These are phyloP conservation scores for Clathrus columnatus DNA, from an alignment of 768 basidiomycete genomes.

Conservation along the genomic window DNA sequence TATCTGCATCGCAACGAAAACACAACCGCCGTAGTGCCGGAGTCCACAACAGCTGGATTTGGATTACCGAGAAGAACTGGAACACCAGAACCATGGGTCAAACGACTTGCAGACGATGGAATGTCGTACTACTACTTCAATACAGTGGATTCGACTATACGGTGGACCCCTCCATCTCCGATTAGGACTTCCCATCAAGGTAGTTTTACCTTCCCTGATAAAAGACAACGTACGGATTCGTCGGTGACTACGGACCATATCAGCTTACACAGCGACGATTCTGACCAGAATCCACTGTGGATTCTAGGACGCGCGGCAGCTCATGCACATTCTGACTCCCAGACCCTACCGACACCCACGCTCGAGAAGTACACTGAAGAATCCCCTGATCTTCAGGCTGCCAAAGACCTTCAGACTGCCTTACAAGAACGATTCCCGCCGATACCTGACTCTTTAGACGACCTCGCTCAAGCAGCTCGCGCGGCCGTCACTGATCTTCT, in stretches of 20 bases:
- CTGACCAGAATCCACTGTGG: slow-evolving; percentile 54
- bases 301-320: slow-evolving; percentile 13
- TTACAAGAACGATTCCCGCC: slow-evolving; percentile 1
- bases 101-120: slow-evolving; percentile 74
- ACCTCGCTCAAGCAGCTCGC: slow-evolving; percentile 11
- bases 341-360: not conserved
- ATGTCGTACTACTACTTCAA: slow-evolving; percentile 75
- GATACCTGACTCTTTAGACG: slow-evolving; percentile 11
- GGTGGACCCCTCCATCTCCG: slow-evolving; percentile 47
- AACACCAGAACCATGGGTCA: slow-evolving; percentile 77
- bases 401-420: slow-evolving; percentile 4
- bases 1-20: slow-evolving; percentile 48
- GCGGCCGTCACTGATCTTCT: slow-evolving; percentile 15
- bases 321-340: not conserved
- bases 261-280: slow-evolving; percentile 75
- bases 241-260: slow-evolving; percentile 30
- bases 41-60: slow-evolving; percentile 40
- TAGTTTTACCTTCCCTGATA: slow-evolving; percentile 11
- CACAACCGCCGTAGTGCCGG: slow-evolving; percentile 40
- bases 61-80: slow-evolving; percentile 49
- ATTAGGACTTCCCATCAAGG: slow-evolving; percentile 6
- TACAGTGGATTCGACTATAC: slow-evolving; percentile 53
- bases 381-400: not conserved
- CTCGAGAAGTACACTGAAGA: not conserved
- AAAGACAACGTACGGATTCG: slow-evolving; percentile 28